phyloP scores from a whole-genome alignment of 2,329 filamentous ascomycete genomes.

The Fusarium verticillioides region DNA sequence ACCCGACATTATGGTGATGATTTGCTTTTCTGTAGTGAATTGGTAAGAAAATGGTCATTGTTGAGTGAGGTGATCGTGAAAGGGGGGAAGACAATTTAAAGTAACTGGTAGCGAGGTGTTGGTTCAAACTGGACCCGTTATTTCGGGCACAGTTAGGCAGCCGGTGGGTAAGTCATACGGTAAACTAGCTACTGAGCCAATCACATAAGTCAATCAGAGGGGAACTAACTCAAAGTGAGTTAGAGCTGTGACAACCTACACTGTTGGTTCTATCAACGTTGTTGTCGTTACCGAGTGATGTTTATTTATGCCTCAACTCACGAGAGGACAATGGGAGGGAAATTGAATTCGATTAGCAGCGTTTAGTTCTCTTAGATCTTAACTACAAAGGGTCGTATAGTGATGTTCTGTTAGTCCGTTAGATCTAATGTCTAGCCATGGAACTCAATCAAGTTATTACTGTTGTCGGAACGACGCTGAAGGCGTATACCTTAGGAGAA shows the following conservation, averaged over 20 bases:
- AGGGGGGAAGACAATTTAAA: neutral
- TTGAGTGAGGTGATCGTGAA: neutral
- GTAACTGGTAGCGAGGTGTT: neutral
- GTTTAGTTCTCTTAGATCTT: too few species aligned
- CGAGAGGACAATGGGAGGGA: neutral
- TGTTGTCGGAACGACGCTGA: too few species aligned
- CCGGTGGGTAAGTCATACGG: neutral
- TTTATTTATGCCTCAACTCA: neutral
- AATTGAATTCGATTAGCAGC: too few species aligned
- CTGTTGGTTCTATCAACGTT: neutral
- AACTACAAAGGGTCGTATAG: too few species aligned
- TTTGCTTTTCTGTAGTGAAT: too few species aligned
- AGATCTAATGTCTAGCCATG: too few species aligned
- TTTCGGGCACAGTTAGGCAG: conserved; percentile 3
- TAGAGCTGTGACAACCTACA: neutral
- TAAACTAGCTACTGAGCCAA: neutral
- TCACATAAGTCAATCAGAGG: rapidly evolving
- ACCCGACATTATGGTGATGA: neutral
- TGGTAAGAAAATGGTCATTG: rapidly evolving
- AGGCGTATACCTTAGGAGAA: too few species aligned
- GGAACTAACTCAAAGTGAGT: neutral
- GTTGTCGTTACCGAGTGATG: neutral
- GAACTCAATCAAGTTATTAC: rapidly evolving
- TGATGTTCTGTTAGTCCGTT: too few species aligned
- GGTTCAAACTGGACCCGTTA: neutral